Conservation (phyloP, 805 yeast species). For the Saccharomycopsis oosterbeekiorum region DNA sequence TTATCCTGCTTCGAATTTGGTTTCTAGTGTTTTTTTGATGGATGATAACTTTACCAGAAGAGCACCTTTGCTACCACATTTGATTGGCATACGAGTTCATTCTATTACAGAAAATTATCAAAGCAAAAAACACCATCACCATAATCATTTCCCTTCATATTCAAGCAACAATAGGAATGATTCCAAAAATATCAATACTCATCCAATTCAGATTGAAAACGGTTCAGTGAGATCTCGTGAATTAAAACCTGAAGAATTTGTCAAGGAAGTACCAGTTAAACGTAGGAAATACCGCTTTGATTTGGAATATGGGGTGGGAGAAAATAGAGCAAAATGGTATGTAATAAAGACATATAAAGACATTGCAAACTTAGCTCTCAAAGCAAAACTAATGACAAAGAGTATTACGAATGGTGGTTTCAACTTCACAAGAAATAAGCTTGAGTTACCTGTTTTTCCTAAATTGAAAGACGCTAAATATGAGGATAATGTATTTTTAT, state of each 20-base stretch:
- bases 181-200: background rate
- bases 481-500: background rate
- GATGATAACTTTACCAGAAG: slow-evolving; percentile 71
- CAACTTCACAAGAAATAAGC: slow-evolving; percentile 6
- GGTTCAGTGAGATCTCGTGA: slow-evolving; percentile 19
- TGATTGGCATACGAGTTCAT: slow-evolving; percentile 56
- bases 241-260: background rate
- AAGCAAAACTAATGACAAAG: slow-evolving; percentile 4
- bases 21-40: slow-evolving; percentile 63
- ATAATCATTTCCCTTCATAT: background rate
- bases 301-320: slow-evolving; percentile 85
- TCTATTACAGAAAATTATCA: slow-evolving; percentile 32
- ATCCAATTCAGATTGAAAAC: background rate
- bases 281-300: slow-evolving; percentile 49
- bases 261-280: slow-evolving; percentile 5
- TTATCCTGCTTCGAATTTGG: slow-evolving; percentile 61
- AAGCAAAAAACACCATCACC: background rate
- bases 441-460: slow-evolving; percentile 16
- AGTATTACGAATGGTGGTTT: slow-evolving; percentile 8
- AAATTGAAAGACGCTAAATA: slow-evolving; percentile 8
- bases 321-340: slow-evolving; percentile 69
- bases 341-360: slow-evolving; percentile 66
- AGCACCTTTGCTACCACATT: slow-evolving; percentile 72
- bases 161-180: background rate
- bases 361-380: slow-evolving; percentile 32